Base-by-base conservation (phyloP, 352 stramenopile species). In the Globisporangium splendens region DNA sequence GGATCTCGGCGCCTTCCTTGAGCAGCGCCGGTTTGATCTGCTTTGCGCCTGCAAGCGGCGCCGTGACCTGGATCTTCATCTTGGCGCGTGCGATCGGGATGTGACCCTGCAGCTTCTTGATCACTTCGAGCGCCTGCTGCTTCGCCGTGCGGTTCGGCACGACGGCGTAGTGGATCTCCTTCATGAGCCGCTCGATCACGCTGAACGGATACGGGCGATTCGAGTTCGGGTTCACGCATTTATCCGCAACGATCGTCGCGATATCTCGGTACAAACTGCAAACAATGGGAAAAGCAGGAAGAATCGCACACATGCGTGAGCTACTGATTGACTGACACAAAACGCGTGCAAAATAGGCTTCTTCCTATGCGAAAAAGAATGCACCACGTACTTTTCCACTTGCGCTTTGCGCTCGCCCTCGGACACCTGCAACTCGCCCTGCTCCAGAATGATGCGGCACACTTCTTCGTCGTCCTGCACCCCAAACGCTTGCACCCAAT, bases 171-270 rank as follows among this genome's bases (percentile, higher is more conserved):
- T 98, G 95, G 41, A 96, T 95, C 61, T 97, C 86, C 61, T 97
- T 96, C 92, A 99, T 98, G 17, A 96, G 89, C 50, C 96, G 89
- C 71, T 98, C 80, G 61, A 99, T 98, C 63, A 98, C 96, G 11
- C 85, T 93, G 64, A 97, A 93, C 75, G 97, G 97, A 65, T 99
- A 99, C 18, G 96, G 96, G 2, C 94, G 78, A 46, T 98, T 96
- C 44, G 89, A 98, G 10, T 76, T 76, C 1, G 96, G 93, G 72
- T 99, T 98, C 22, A 99, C 92, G 64, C 95, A 99, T 66, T 99
- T 99, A 68, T 98, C 89, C 0, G 89, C 87, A 3, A 99, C 88
- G 67, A 99, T 98, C 42, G 88, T 98, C 0, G 96, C 93, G 47
- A 99, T 96, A 73, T 99, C 96, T 17, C 88, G 79, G 49, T 96